phyloP scores from a whole-genome alignment of 306 rosid genomes.

The Urtica urens region DNA sequence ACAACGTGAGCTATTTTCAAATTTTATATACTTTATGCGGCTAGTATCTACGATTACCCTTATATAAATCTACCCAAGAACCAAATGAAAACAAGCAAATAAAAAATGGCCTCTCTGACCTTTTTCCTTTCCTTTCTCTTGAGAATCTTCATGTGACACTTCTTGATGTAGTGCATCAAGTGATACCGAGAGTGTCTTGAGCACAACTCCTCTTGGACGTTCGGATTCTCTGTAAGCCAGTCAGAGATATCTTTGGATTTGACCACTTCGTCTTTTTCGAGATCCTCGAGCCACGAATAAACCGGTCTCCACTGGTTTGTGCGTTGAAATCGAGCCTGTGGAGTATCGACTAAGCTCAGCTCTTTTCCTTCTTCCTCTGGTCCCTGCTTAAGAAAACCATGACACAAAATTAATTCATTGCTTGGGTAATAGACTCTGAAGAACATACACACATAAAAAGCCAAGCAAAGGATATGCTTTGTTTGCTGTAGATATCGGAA shows the following conservation, averaged over 20 bases:
- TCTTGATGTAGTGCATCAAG: conserved; percentile 82
- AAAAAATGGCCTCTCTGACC: conserved; percentile 23
- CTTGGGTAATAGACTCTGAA: background rate
- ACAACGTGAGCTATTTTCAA: too few species aligned
- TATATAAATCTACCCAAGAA: too few species aligned
- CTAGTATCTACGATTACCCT: too few species aligned
- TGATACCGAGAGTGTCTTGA: conserved; percentile 84
- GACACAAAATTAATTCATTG: background rate
- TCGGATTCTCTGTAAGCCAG: conserved; percentile 68
- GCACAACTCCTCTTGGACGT: conserved; percentile 63
- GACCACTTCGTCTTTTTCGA: conserved; percentile 70
- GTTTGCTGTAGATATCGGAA: too few species aligned
- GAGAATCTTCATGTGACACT: conserved; percentile 84
- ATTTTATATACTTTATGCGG: too few species aligned
- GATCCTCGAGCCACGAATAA: conserved; percentile 75
- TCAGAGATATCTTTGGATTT: conserved; percentile 85
- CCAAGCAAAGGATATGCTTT: too few species aligned
- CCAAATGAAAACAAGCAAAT: background rate
- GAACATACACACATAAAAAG: background rate
- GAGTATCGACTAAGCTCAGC: conserved; percentile 38
- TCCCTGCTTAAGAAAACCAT: conserved; percentile 32
- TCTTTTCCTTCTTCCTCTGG: conserved; percentile 36
- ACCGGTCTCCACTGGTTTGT: conserved; percentile 89
- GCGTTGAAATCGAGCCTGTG: conserved; percentile 83
- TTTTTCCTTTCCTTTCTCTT: conserved; percentile 74